These are phyloP conservation scores for Viola pubescens DNA, from an alignment of 441 rosid species.

Conservation along the genomic window DNA sequence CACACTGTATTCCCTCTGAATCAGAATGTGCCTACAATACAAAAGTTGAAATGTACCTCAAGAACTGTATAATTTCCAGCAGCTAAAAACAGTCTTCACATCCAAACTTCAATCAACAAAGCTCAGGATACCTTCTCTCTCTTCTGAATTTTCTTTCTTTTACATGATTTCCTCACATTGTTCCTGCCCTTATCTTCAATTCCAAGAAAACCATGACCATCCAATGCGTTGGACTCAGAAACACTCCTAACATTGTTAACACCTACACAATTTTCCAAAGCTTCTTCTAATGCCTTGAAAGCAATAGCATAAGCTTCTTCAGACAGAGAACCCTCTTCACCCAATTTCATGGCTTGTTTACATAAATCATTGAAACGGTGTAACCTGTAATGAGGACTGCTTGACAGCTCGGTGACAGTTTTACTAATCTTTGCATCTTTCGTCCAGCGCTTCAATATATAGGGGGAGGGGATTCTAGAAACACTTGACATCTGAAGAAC, in stretches of 20 bases:
- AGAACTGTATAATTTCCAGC: not conserved
- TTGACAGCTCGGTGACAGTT: constrained; percentile 14
- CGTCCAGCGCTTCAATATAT: constrained; percentile 57
- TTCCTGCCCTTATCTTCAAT: constrained; percentile 23
- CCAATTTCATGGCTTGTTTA: constrained; percentile 43
- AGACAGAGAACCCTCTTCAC: constrained; percentile 49
- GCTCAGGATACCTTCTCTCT: constrained; percentile 41
- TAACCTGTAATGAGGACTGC: constrained; percentile 23
- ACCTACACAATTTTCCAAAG: constrained; percentile 28
- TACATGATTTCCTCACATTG: constrained; percentile 22
- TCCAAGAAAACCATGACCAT: constrained; percentile 22
- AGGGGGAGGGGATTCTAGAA: constrained; percentile 41
- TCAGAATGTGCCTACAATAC: constrained; percentile 26
- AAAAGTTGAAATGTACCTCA: constrained; percentile 14
- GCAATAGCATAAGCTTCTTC: constrained; percentile 47
- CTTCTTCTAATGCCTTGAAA: constrained; percentile 36
- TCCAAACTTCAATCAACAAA: constrained; percentile 14
- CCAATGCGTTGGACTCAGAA: constrained; percentile 22
- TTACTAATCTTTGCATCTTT: constrained; percentile 36
- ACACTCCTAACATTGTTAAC: constrained; percentile 25
- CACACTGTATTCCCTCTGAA: constrained; percentile 22
- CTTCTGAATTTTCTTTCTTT: constrained; percentile 38
- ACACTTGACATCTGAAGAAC: constrained; percentile 52
- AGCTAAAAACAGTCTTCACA: not conserved
- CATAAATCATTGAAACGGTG: constrained; percentile 58